Evolutionary conservation across 768 basidiomycete genomes (phyloP), one percentile per base, ranked within the genome.

Genomic region (Lactarius akahatsu): DNA sequence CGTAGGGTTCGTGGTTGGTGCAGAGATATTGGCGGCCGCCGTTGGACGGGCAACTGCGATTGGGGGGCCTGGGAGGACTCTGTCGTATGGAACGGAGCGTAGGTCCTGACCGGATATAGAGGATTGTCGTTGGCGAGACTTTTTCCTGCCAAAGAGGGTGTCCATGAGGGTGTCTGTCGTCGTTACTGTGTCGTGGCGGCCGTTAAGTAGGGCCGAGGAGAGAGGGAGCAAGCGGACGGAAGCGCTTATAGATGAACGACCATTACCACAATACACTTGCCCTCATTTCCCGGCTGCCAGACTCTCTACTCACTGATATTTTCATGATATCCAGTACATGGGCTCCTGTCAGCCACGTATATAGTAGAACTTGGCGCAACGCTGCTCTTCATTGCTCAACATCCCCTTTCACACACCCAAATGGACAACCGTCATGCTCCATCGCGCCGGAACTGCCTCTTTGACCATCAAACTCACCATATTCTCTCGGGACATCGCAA

Each of bases 1-100:
- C 15, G 86, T 85, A 7, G 91, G 91, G 72, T 94, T 94, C 30
- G 91, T 92, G 72, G 89, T 88, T 9, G 91, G 91, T 5, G 91
- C 92, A 36, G 90, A 92, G 69, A 94, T 93, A 58, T 70, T 75
- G 26, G 77, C 68, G 20, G 71, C 71, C 65, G 58, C 61, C 13
- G 54, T 4, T 34, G 59, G 18, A 45, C 70, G 80, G 28, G 76
- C 78, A 58, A 85, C 84, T 45, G 88, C 76, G 45, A 87, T 71
- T 30, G 90, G 89, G 57, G 88, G 83, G 61, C 83, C 78, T n/a
- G 83, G 77, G 26, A 80, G 80, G 41, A 89, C 80, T 74, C 81
- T 85, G 79, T 91, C 88, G 74, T 91, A 91, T 26, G 90, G 90
- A 57, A 91, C 81, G 13, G 89, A 88, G 61, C 81, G 78, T 74